phyloP scores from a whole-genome alignment of 164 flowering plant species.

The Berberis vulgaris region DNA sequence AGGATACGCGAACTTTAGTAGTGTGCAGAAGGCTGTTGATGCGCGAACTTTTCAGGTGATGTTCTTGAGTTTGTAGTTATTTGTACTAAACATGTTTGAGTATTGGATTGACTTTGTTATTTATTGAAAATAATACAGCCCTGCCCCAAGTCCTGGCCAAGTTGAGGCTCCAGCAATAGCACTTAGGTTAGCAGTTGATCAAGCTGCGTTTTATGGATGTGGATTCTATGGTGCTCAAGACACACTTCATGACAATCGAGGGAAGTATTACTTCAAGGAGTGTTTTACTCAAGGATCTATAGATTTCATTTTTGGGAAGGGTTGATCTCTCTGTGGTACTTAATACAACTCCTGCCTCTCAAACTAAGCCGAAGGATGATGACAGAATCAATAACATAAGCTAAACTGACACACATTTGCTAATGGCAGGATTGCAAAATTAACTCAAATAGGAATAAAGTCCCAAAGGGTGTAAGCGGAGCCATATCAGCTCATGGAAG shows the following conservation, averaged over 20 bases:
- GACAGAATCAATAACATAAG: too few species aligned
- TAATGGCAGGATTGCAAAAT: conserved; percentile 32
- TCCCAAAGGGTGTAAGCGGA: conserved; percentile 37
- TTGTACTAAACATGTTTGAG: not conserved
- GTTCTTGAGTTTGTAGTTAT: not conserved
- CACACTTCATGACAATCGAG: conserved; percentile 62
- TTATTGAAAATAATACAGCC: conserved; percentile 57
- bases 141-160: conserved; percentile 49
- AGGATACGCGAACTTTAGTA: conserved; percentile 69
- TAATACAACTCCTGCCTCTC: too few species aligned
- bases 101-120: not conserved
- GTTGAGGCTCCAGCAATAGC: conserved; percentile 75
- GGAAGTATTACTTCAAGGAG: conserved; percentile 60
- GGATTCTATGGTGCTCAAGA: conserved; percentile 88
- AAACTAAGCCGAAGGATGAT: too few species aligned
- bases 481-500: conserved; percentile 70
- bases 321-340: conserved; percentile 38
- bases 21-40: conserved; percentile 67
- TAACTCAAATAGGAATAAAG: conserved; percentile 31
- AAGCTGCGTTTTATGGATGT: conserved; percentile 74
- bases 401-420: not conserved
- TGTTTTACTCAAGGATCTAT: conserved; percentile 71
- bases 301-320: conserved; percentile 77
- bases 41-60: conserved; percentile 44
- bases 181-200: conserved; percentile 52